Evolutionary conservation across 2,329 filamentous ascomycete genomes (phyloP).

Genomic region (Epichloe bromicola): DNA sequence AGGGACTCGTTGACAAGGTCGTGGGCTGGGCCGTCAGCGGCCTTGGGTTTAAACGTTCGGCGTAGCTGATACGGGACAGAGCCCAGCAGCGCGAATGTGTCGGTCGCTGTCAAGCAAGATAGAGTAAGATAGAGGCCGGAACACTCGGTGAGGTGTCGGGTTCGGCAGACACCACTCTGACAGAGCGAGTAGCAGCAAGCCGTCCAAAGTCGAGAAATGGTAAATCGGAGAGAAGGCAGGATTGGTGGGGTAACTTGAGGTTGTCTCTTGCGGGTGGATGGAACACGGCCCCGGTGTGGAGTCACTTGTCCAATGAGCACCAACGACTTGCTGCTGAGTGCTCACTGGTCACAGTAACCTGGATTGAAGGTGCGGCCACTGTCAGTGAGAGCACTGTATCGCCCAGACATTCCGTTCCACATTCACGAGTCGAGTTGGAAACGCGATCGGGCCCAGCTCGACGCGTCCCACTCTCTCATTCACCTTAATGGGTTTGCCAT

Average conservation of each 20-base stretch:
- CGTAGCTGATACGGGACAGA: neutral
- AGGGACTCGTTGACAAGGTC: neutral
- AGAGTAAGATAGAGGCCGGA: neutral
- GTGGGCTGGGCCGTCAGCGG: neutral
- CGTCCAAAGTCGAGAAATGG: slow-evolving; percentile 1
- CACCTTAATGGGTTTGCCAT: neutral
- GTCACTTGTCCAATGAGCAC: slow-evolving; percentile 1
- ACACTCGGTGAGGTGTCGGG: neutral
- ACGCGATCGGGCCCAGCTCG: neutral
- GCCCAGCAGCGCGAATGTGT: neutral
- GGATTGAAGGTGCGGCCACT: too few relatives aligned
- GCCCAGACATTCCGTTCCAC: too few relatives aligned
- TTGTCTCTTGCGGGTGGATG: neutral
- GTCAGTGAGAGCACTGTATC: too few relatives aligned
- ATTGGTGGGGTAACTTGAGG: neutral
- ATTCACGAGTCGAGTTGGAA: neutral
- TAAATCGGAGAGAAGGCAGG: neutral
- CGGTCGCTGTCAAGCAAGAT: neutral
- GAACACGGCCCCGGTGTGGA: too few relatives aligned
- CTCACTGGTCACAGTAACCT: too few relatives aligned
- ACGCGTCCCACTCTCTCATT: slow-evolving; percentile 1
- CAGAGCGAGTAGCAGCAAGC: neutral
- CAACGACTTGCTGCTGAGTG: slow-evolving; percentile 2
- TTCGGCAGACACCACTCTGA: neutral
- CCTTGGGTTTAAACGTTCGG: neutral